Evolutionary conservation across 179 eudicot genomes (phyloP), one percentile per base, ranked within the genome.

Genomic region (Vitellaria paradoxa): DNA sequence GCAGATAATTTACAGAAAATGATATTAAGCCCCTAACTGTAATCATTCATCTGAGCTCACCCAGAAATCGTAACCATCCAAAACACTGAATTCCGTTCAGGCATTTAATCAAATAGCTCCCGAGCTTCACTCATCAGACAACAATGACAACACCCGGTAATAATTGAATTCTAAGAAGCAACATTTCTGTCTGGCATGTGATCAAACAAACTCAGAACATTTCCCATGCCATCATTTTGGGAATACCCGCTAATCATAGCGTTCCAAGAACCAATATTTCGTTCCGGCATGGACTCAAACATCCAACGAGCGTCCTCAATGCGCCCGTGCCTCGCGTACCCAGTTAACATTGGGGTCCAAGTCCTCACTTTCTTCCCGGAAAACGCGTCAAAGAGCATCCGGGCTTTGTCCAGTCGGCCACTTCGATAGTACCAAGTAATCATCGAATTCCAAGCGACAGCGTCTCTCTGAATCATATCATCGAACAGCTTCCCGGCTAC

Each of bases 1-100:
- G 37, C 37, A 30, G 37, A 30, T 30, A 30, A n/a, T n/a, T n/a
- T n/a, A n/a, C n/a, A n/a, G n/a, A n/a, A n/a, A n/a, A n/a, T n/a
- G n/a, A n/a, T n/a, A n/a, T n/a, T n/a, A n/a, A n/a, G 80, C 86
- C 75, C 83, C 84, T 68, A n/a, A n/a, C 42, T 40, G 70, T 71
- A 83, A 49, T 68, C 64, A 68, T 63, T 61, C 67, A 69, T 50
- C 77, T 79, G 80, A 52, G 68, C 75, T 73, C 73, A 83, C 61
- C 86, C 89, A 9, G 87, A 82, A 45, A 87, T 53, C 89, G 85
- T 79, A 77, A 81, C 77, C 86, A 83, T 78, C 89, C 89, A 87
- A 85, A 86, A 84, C n/a, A 85, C 82, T 10, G 77, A 24, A 77
- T 81, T 85, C 63, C 84, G 79, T 42, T 74, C 82, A 13, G 77